phyloP scores from a whole-genome alignment of 768 basidiomycete species.

The Boletus rex-veris region DNA sequence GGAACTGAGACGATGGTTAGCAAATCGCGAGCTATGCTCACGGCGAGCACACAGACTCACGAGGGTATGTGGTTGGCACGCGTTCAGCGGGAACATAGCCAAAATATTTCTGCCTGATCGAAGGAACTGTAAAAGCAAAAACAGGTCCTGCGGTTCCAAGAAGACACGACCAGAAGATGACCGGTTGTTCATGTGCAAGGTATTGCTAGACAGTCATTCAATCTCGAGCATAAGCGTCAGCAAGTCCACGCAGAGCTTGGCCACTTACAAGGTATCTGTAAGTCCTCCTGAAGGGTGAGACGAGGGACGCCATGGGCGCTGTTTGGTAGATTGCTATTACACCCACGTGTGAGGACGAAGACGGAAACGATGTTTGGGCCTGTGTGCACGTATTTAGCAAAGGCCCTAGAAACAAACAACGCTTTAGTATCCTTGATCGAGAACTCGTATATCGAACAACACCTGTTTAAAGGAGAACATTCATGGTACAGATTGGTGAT shows the following conservation, averaged over 20 bases:
- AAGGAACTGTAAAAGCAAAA: constrained; percentile 71
- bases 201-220: constrained; percentile 59
- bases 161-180: constrained; percentile 82
- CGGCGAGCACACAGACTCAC: constrained; percentile 43
- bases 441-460: background rate
- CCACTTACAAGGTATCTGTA: constrained; percentile 29
- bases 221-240: background rate
- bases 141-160: constrained; percentile 75
- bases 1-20: constrained; percentile 47
- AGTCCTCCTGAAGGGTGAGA: constrained; percentile 27
- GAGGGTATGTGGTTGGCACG: constrained; percentile 73
- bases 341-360: constrained; percentile 3
- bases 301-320: constrained; percentile 27
- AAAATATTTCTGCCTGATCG: constrained; percentile 63
- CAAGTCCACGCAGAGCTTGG: background rate
- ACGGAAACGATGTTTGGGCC: constrained; percentile 19
- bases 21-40: background rate
- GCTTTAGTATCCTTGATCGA: background rate
- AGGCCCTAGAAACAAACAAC: constrained; percentile 23
- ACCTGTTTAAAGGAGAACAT: background rate
- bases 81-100: constrained; percentile 69
- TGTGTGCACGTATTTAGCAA: constrained; percentile 25
- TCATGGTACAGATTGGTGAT: background rate
- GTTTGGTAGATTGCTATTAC: background rate
- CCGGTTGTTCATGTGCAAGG: constrained; percentile 85